Evolutionary conservation across 108 stramenopile genomes (phyloP).

Genomic region (Pseudonitzschia delicatissima): DNA sequence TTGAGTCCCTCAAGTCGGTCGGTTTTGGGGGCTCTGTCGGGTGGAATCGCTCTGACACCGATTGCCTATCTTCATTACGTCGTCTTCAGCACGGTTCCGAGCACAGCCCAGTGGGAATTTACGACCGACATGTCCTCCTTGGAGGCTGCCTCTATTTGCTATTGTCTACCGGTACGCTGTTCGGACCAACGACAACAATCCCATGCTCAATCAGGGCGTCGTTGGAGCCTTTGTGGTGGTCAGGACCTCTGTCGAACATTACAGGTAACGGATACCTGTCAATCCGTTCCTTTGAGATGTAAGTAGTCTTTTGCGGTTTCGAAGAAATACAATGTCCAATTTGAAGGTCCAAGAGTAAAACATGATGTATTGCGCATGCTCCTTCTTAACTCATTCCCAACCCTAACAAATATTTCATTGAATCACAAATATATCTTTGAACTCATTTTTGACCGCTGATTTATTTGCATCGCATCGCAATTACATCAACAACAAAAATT

Average conservation of each 20-base stretch:
- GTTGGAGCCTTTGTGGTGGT: constrained; percentile 73
- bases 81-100: neutral
- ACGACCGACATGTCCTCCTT: constrained; percentile 71
- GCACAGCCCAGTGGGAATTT: constrained; percentile 72
- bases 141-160: constrained; percentile 69
- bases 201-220: constrained; percentile 71
- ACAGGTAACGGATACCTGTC: constrained; percentile 53
- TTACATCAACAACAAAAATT: too few relatives aligned
- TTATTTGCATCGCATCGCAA: too few relatives aligned
- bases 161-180: constrained; percentile 78
- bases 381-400: too few relatives aligned
- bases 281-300: constrained; percentile 63
- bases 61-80: constrained; percentile 51
- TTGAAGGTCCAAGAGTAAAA: too few relatives aligned
- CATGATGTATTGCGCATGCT: too few relatives aligned
- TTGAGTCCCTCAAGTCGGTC: constrained; percentile 69
- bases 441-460: too few relatives aligned
- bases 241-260: constrained; percentile 55
- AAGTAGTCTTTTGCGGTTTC: too few relatives aligned
- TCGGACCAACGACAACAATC: constrained; percentile 61
- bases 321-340: too few relatives aligned
- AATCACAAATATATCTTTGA: too few relatives aligned
- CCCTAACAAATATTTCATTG: neutral
- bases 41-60: constrained; percentile 57
- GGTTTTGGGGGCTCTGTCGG: constrained; percentile 59